Base-by-base conservation (phyloP, 306 rosid genomes). In the Cicer chorassanicum region DNA sequence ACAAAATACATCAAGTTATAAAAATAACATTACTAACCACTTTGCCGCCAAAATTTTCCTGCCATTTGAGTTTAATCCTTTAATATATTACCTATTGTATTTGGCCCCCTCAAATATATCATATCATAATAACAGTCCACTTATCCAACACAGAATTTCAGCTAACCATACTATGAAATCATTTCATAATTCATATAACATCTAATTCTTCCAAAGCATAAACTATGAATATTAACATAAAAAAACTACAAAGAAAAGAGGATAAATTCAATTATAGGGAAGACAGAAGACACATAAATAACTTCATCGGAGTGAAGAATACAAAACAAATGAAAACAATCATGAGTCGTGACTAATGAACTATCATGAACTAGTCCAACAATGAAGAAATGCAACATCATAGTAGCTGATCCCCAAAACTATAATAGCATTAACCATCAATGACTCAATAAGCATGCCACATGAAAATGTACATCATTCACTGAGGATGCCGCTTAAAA, bases 81-180 rank as follows among this genome's bases (percentile, higher is more conserved):
- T 29, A 29, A 29, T 29, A 29, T 29, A 29, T 29, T 29, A 29
- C 36, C 36, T 29, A 29, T 29, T 29, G 5, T 29, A 0, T 29
- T 29, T 29, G 36, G 96, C 65, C 93, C 78, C 41, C 86, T 91
- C 49, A 88, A 93, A 83, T 85, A 89, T 40, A 89, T 65, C 72
- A 65, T 65, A 75, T 75, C 73, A 51, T 53, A 53, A 55, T 8
- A 68, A 56, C 24, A 61, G 3, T 34, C 34, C 49, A 46, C 18
- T 16, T 44, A 45, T 74, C 78, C 41, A 43, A n/a, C 18, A 38
- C 40, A 36, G 1, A 54, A 45, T 29, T 72, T 45, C 60, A 65
- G 50, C 36, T 29, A 55, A 72, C n/a, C 78, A 72, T 65, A 41
- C 6, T 18, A 10, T 11, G 42, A 34, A 38, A 24, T 49, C 51